A percentile compares a stretch with the other conserved stretches of the same genome.
Evolutionary conservation across 2,329 filamentous ascomycete species (phyloP).

Genomic region (Colletotrichum filicis): DNA sequence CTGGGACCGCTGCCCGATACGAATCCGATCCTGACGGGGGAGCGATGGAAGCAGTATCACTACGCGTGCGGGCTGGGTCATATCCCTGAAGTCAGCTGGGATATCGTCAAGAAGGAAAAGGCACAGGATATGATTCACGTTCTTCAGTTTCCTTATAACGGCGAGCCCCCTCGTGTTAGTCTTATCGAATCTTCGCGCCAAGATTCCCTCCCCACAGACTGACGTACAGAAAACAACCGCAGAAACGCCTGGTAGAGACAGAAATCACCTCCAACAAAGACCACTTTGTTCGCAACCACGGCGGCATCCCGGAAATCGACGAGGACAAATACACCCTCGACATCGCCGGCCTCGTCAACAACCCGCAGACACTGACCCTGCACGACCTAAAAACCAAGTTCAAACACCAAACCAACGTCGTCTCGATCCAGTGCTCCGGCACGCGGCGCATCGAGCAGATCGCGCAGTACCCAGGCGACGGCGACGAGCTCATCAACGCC

Average conservation of each 20-base stretch:
- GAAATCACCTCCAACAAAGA: conserved; percentile 67
- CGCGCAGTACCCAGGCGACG: conserved; percentile 71
- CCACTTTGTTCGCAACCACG: conserved; percentile 78
- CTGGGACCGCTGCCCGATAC: conserved; percentile 63
- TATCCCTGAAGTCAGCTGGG: conserved; percentile 69
- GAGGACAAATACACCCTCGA: conserved; percentile 62
- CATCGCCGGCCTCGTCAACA: conserved; percentile 70
- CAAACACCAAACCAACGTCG: conserved; percentile 65
- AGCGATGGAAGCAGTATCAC: conserved; percentile 69
- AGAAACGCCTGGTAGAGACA: conserved; percentile 65
- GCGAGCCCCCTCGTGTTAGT: conserved; percentile 54
- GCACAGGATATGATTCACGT: conserved; percentile 70
- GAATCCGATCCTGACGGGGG: conserved; percentile 67
- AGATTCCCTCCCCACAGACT: neutral
- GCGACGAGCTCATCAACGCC: conserved; percentile 68
- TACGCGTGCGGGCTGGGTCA: conserved; percentile 55
- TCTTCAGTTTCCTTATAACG: conserved; percentile 72
- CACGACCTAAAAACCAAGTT: conserved; percentile 73
- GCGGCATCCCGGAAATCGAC: conserved; percentile 75
- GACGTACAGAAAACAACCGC: conserved; percentile 53
- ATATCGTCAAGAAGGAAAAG: conserved; percentile 63
- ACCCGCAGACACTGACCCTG: conserved; percentile 66
- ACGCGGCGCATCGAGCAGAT: conserved; percentile 79
- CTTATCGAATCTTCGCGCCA: too few relatives aligned
- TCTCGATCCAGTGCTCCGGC: conserved; percentile 75